A percentile compares a stretch with the other conserved stretches of the same genome.
Evolutionary conservation across 192 early-diverging fungal species (phyloP).

Genomic region (Umbelopsis sp.): DNA sequence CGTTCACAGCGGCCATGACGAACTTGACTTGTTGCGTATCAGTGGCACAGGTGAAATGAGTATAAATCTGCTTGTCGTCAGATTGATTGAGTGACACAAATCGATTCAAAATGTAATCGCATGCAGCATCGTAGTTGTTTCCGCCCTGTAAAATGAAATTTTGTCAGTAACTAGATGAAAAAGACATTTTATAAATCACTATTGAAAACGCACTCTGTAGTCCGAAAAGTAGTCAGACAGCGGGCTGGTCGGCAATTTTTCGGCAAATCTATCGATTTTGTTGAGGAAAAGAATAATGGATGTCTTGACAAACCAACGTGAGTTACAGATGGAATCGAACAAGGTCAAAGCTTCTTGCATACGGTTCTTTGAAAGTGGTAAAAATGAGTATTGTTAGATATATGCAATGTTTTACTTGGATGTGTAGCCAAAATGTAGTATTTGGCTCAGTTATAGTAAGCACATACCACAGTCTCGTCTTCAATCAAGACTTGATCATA

Average conservation of each 20-base stretch:
- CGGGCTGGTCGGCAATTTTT: slow-evolving; percentile 84
- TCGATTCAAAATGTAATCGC: slow-evolving; percentile 78
- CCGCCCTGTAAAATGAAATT: slow-evolving; percentile 47
- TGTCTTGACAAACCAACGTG: slow-evolving; percentile 94
- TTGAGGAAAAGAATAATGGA: slow-evolving; percentile 99
- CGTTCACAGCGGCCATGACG: slow-evolving; percentile 90
- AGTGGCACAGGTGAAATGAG: slow-evolving; percentile 87
- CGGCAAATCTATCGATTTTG: slow-evolving; percentile 96
- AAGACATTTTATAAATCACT: not conserved
- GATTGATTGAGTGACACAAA: slow-evolving; percentile 81
- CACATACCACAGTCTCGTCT: slow-evolving; percentile 86
- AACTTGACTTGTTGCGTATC: slow-evolving; percentile 88
- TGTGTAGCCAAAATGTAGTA: not conserved
- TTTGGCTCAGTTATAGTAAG: not conserved
- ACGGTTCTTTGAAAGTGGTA: slow-evolving; percentile 64
- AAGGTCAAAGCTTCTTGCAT: slow-evolving; percentile 96
- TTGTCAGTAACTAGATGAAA: not conserved
- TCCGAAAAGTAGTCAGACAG: slow-evolving; percentile 91
- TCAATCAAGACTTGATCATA: slow-evolving; percentile 96
- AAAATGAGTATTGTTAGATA: not conserved
- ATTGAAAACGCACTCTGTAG: slow-evolving; percentile 45
- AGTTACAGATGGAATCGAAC: slow-evolving; percentile 98
- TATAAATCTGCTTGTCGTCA: slow-evolving; percentile 84
- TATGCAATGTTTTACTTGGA: not conserved
- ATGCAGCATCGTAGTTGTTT: slow-evolving; percentile 73